Evolutionary conservation across 352 stramenopile genomes (phyloP), one percentile per base, ranked within the genome.

Genomic region (Phytophthora litchii): DNA sequence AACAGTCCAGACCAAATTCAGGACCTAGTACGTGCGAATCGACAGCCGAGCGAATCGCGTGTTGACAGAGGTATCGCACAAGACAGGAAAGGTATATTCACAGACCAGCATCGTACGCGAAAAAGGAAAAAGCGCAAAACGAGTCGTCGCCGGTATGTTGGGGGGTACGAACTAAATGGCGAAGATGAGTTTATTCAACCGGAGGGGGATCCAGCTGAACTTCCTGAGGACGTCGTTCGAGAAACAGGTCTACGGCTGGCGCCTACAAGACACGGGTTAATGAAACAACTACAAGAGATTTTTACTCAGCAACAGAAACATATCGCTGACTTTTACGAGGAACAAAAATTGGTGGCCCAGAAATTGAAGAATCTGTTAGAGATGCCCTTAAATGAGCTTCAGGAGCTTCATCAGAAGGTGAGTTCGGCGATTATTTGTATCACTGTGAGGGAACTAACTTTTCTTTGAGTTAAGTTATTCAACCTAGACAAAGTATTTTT

Each of bases 121-220:
- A n/a, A 35, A 34, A 19, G 31, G 20, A 60, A 58, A 21, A 61
- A 70, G 14, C 54, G 25, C 40, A 49, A 58, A 34, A 31, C 49
- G 10, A 86, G 64, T 13, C 72, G 70, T 13, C 70, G 45, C 4
- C 70, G 66, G 0, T 96, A 85, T 29, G 72, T 94, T 48, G 87
- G 87, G 10, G 87, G 87, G 16, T 96, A 96, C 45, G 58, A 75
- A 13, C 74, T 89, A 14, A 54, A 70, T 7, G 63, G 48, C 10
- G 71, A 87, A 41, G 76, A 93, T 55, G 59, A 23, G 8, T 94
- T 96, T 48, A 94, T 96, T 62, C 85, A 96, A 47, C 88, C 88
- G 1, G 88, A 96, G 66, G 86, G 88, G 25, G 81, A 94, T 29
- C 68, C 86, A 16, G 64, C 71, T 21, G 78, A 85, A 13, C 69